A percentile compares a stretch with the other conserved stretches of the same genome.
Conservation (phyloP, 495 filamentous ascomycete species). For the Lichina pygmaea region DNA sequence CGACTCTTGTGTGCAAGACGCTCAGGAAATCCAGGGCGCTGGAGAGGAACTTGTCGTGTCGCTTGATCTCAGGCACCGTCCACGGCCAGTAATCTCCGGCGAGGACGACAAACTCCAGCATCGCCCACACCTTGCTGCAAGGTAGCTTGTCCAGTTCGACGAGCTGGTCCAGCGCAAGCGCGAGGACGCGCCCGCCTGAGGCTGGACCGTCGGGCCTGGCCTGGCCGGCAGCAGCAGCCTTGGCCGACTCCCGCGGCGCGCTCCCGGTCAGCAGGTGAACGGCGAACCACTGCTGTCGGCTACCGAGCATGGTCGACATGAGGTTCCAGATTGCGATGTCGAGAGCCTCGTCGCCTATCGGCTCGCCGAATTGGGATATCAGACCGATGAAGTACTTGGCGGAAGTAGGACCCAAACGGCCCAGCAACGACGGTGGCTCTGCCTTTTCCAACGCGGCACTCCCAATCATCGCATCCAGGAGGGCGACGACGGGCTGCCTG, state of each 20-base stretch:
- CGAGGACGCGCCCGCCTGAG: conserved; percentile 35
- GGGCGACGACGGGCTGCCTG: conserved; percentile 29
- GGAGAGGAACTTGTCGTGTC: conserved; percentile 42
- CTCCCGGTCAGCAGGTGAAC: conserved; percentile 76
- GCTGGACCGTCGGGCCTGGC: conserved; percentile 12
- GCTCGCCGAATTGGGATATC: conserved; percentile 51
- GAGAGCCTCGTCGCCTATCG: conserved; percentile 31
- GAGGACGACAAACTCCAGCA: conserved; percentile 63
- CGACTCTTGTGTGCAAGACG: conserved; percentile 19
- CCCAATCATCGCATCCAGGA: conserved; percentile 51
- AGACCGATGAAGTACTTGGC: conserved; percentile 62
- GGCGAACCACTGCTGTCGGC: conserved; percentile 84
- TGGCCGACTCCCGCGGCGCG: conserved; percentile 37
- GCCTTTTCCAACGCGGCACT: conserved; percentile 29
- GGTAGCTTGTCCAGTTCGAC: conserved; percentile 34
- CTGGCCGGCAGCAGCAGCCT: conserved; percentile 16
- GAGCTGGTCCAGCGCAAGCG: conserved; percentile 49
- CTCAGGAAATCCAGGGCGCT: conserved; percentile 42
- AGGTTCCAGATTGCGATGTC: conserved; percentile 55
- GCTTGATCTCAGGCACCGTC: conserved; percentile 50
- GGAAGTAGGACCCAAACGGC: conserved; percentile 56
- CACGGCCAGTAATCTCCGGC: conserved; percentile 85
- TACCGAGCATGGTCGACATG: conserved; percentile 64
- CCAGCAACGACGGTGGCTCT: conserved; percentile 74
- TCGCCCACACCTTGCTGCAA: conserved; percentile 32